These are phyloP conservation scores for Boletus vinaceobasis DNA, from an alignment of 768 basidiomycete genomes.

Conservation along the genomic window DNA sequence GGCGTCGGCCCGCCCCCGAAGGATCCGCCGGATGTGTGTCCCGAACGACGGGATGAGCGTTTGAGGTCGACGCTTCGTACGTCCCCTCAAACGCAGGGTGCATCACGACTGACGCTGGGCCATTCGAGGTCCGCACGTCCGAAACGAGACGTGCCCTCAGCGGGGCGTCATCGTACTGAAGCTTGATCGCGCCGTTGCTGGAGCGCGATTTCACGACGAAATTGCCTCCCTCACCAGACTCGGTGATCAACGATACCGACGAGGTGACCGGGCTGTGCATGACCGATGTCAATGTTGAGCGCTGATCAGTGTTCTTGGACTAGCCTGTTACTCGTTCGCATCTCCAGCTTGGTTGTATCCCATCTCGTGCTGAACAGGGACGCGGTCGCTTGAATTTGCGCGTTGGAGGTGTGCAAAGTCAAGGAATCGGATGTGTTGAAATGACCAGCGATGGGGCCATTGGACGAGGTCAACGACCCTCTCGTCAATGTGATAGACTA, in stretches of 20 bases:
- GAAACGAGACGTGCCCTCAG: slow-evolving; percentile 29
- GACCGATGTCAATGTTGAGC: not conserved
- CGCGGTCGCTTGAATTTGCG: slow-evolving; percentile 27
- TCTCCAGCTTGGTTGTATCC: slow-evolving; percentile 6
- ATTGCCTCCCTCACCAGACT: slow-evolving; percentile 18
- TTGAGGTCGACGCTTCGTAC: slow-evolving; percentile 32
- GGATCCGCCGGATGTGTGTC: slow-evolving; percentile 26
- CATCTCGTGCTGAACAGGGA: slow-evolving; percentile 16
- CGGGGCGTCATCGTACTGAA: slow-evolving; percentile 32
- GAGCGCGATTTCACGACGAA: slow-evolving; percentile 35
- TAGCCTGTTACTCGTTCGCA: slow-evolving; percentile 23
- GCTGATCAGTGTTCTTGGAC: not conserved
- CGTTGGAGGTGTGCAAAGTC: slow-evolving; percentile 35
- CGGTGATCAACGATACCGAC: slow-evolving; percentile 27
- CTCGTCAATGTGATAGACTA: slow-evolving; percentile 32
- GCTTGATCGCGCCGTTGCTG: slow-evolving; percentile 31
- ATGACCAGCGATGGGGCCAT: slow-evolving; percentile 36
- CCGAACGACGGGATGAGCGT: not conserved
- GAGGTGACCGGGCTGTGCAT: slow-evolving; percentile 17
- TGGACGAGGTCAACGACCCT: slow-evolving; percentile 27
- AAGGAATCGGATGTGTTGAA: slow-evolving; percentile 32
- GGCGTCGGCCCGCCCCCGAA: slow-evolving; percentile 28
- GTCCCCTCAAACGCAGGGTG: slow-evolving; percentile 40
- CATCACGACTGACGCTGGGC: slow-evolving; percentile 22
- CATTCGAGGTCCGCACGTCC: slow-evolving; percentile 35